Conservation (phyloP, 208 protist species). For the Acanthamoeba lenticulata region DNA sequence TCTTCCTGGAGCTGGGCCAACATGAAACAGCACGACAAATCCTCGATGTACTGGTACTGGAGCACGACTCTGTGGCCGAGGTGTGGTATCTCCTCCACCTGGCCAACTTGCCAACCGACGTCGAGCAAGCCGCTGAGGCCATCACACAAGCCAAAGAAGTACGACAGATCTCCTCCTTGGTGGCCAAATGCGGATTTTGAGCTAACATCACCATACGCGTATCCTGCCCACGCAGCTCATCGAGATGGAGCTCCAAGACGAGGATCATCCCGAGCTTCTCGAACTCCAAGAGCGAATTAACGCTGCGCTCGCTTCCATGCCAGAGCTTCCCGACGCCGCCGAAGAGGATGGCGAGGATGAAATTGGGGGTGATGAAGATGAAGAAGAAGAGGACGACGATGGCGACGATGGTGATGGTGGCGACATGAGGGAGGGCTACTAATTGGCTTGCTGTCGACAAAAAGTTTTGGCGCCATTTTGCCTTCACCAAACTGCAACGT, state of each 20-base stretch:
- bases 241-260: neutral
- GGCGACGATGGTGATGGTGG: neutral
- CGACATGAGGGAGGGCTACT: neutral
- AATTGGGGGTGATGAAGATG: neutral
- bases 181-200: neutral
- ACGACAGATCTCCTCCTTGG: neutral
- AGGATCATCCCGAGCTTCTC: neutral
- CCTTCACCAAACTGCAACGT: neutral
- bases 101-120: neutral
- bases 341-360: neutral
- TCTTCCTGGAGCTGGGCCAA: conserved; percentile 59
- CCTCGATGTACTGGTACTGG: conserved; percentile 15
- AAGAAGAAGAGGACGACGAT: neutral
- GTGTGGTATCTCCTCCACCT: conserved; percentile 40
- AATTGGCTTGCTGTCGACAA: neutral
- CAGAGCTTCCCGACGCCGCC: neutral
- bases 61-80: conserved; percentile 39
- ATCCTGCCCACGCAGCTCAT: neutral
- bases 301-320: neutral
- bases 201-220: neutral
- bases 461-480: neutral
- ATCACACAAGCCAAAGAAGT: conserved; percentile 29
- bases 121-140: neutral
- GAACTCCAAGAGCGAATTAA: conserved; percentile 17
- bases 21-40: neutral